Percentiles rank a stretch among this genome's conserved stretches.
Conservation (phyloP, 371 early-diverging fungal species). For the Mortierella sp. region DNA sequence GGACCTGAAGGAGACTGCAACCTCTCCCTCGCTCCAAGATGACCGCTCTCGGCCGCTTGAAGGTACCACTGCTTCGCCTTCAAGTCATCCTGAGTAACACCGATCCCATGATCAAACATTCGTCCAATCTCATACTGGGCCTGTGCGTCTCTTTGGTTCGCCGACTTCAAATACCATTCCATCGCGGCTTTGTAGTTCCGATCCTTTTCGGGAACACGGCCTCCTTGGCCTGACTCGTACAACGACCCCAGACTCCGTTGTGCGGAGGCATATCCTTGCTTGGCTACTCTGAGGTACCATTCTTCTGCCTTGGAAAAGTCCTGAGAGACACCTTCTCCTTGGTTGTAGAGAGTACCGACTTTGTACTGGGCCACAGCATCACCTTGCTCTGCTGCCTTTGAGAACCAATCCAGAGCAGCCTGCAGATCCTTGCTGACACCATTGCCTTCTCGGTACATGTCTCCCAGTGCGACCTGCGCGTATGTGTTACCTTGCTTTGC, state of each 20-base stretch:
- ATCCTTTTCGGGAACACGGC: background rate
- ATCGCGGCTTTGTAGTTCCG: background rate
- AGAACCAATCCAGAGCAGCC: conserved; percentile 1
- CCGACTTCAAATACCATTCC: background rate
- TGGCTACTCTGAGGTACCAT: background rate
- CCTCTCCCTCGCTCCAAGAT: background rate
- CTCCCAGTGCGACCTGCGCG: background rate
- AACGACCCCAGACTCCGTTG: background rate
- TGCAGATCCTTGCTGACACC: background rate
- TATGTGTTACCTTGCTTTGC: background rate
- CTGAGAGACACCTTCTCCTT: background rate
- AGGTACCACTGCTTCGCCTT: conserved; percentile 1
- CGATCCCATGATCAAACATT: background rate
- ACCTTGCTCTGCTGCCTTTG: background rate
- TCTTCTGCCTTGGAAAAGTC: background rate
- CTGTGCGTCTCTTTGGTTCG: background rate
- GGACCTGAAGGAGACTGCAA: background rate
- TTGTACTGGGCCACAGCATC: background rate
- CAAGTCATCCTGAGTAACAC: background rate
- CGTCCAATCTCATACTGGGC: background rate
- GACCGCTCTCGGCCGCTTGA: background rate
- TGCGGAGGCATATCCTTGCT: background rate
- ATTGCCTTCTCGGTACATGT: background rate
- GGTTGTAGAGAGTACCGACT: background rate
- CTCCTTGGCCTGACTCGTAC: background rate